Percentiles rank a stretch among this genome's conserved stretches.
Evolutionary conservation across 768 basidiomycete species (phyloP).

Genomic region (Boletus speciosus): DNA sequence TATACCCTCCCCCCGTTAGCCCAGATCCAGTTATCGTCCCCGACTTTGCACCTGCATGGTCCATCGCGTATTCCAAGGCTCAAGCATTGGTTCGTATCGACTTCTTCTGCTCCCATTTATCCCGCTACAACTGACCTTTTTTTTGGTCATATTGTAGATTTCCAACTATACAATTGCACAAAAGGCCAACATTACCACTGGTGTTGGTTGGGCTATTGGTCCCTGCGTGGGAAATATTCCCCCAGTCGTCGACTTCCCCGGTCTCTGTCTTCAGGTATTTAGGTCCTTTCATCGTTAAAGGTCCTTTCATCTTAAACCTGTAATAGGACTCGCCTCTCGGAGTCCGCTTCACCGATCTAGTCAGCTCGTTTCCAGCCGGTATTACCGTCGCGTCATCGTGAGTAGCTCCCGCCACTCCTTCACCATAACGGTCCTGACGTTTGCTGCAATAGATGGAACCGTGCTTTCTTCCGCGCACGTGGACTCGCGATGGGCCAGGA

Average conservation of each 20-base stretch:
- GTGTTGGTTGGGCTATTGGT: slow-evolving; percentile 49
- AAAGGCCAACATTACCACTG: slow-evolving; percentile 63
- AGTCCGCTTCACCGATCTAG: slow-evolving; percentile 69
- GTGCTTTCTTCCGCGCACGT: slow-evolving; percentile 69
- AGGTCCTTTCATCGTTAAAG: slow-evolving; percentile 1
- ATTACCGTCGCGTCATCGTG: slow-evolving; percentile 81
- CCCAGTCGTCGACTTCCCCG: slow-evolving; percentile 52
- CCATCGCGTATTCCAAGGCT: slow-evolving; percentile 55
- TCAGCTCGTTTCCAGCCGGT: slow-evolving; percentile 80
- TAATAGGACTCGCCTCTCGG: slow-evolving; percentile 72
- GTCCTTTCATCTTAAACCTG: background rate
- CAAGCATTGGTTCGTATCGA: slow-evolving; percentile 43
- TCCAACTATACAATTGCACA: slow-evolving; percentile 53
- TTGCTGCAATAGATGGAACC: slow-evolving; percentile 57
- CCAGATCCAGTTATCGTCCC: slow-evolving; percentile 38
- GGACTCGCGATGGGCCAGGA: slow-evolving; percentile 81
- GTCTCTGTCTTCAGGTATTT: slow-evolving; percentile 64
- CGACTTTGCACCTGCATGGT: slow-evolving; percentile 54
- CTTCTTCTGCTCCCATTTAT: background rate
- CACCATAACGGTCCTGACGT: background rate
- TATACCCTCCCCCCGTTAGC: slow-evolving; percentile 52
- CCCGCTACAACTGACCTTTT: too few species aligned
- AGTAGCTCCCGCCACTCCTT: slow-evolving; percentile 18
- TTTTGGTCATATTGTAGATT: slow-evolving; percentile 31
- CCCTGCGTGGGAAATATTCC: slow-evolving; percentile 72